Evolutionary conservation across 2,329 filamentous ascomycete genomes (phyloP).

Genomic region (Paecilomyces formosus): DNA sequence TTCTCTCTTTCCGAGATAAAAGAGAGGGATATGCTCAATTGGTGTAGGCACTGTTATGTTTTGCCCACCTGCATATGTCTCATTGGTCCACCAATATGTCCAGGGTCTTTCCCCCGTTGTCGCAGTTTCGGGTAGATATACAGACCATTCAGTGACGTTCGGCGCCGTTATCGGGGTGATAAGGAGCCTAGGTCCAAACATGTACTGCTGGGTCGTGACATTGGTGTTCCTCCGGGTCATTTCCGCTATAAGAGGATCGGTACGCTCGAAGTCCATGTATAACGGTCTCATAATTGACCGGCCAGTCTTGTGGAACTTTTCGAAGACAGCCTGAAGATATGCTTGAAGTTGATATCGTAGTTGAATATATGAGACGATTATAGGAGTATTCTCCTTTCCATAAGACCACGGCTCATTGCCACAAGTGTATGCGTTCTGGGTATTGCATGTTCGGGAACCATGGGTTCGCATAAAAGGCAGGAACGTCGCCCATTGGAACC

Average conservation of each 20-base stretch:
- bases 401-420: conserved; percentile 52
- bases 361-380: conserved; percentile 50
- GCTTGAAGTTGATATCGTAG: conserved; percentile 45
- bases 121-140: conserved; percentile 22
- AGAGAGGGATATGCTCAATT: no score
- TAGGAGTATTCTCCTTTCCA: conserved; percentile 48
- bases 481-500: conserved; percentile 62
- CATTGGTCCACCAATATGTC: conserved; percentile 36
- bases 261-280: conserved; percentile 30
- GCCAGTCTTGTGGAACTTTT: conserved; percentile 23
- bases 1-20: no score
- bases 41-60: conserved; percentile 6
- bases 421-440: no score
- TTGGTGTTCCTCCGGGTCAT: conserved; percentile 21
- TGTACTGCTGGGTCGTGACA: conserved; percentile 31
- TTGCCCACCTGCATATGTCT: conserved; percentile 31
- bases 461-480: not conserved
- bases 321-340: conserved; percentile 26
- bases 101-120: conserved; percentile 14
- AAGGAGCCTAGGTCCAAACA: conserved; percentile 30
- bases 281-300: conserved; percentile 31
- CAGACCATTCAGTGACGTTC: conserved; percentile 28
- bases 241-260: conserved; percentile 13
- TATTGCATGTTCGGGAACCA: not conserved
- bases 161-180: conserved; percentile 28